These are phyloP conservation scores for Mucor racemosus DNA, from an alignment of 371 early-diverging fungal species.

Conservation along the genomic window DNA sequence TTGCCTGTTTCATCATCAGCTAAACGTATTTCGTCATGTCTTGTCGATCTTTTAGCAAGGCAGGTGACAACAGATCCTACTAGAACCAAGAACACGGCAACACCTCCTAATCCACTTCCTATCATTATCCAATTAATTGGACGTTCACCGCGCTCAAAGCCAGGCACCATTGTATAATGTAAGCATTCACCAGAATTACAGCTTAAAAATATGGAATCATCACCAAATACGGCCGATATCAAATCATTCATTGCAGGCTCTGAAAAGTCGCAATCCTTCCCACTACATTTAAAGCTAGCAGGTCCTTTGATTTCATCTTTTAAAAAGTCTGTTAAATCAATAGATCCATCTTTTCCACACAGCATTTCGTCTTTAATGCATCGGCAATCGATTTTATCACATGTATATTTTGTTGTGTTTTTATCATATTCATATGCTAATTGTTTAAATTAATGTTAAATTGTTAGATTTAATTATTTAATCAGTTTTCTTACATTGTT, in stretches of 20 bases:
- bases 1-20: conserved; percentile 69
- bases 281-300: conserved; percentile 69
- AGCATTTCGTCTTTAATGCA: conserved; percentile 78
- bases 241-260: conserved; percentile 79
- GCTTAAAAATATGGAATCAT: conserved; percentile 71
- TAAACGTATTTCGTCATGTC: conserved; percentile 39
- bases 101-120: conserved; percentile 61
- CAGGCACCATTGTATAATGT: conserved; percentile 88
- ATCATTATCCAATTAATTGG: conserved; percentile 68
- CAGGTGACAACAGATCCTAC: conserved; percentile 47
- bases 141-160: conserved; percentile 61
- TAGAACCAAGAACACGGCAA: conserved; percentile 60
- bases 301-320: conserved; percentile 78
- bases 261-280: conserved; percentile 67
- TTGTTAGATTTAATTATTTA: not conserved
- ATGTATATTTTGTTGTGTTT: conserved; percentile 61
- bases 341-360: conserved; percentile 79
- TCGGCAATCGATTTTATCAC: conserved; percentile 70
- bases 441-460: not conserved
- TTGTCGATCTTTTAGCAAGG: conserved; percentile 36
- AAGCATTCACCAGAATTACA: conserved; percentile 85
- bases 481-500: conserved; percentile 1
- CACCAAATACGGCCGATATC: conserved; percentile 76
- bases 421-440: conserved; percentile 43
- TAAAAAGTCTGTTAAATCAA: conserved; percentile 76